Percentiles rank a stretch among this genome's conserved stretches.
Evolutionary conservation across 2,329 filamentous ascomycete species (phyloP).

Genomic region (Cladosporium sp.): DNA sequence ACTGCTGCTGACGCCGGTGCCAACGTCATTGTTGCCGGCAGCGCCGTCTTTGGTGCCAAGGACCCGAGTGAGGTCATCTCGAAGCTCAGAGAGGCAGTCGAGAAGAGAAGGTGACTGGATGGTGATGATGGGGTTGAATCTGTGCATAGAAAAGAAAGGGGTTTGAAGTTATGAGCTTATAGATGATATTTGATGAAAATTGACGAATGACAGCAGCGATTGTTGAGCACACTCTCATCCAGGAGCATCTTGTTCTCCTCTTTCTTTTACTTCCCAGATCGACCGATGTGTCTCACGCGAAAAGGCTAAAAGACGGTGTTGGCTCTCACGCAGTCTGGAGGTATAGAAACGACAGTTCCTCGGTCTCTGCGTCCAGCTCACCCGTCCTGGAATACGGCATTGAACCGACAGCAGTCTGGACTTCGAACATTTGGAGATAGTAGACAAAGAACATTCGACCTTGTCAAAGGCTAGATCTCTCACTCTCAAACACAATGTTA

Average conservation of each 20-base stretch:
- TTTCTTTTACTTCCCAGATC: too few relatives aligned
- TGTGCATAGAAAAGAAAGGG: neutral
- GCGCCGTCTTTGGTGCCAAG: conserved; percentile 88
- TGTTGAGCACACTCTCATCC: too few relatives aligned
- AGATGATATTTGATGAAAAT: neutral
- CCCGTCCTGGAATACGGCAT: too few relatives aligned
- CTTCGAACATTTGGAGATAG: too few relatives aligned
- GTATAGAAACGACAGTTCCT: too few relatives aligned
- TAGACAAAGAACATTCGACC: neutral
- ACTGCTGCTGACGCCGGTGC: conserved; percentile 92
- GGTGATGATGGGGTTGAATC: neutral
- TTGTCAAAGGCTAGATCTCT: neutral
- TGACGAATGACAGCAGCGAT: neutral
- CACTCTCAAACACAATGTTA: neutral
- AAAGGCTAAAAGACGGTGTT: too few relatives aligned
- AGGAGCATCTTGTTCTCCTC: too few relatives aligned
- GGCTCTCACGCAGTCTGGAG: too few relatives aligned
- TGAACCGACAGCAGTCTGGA: too few relatives aligned
- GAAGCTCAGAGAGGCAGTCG: conserved; percentile 74
- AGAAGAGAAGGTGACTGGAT: conserved; percentile 48
- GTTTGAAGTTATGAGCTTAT: neutral
- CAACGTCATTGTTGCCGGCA: conserved; percentile 96
- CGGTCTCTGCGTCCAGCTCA: too few relatives aligned
- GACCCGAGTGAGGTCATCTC: conserved; percentile 83
- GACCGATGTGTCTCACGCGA: too few relatives aligned